Conservation (phyloP, 148 eudicot species). For the Rhododendron henanense region DNA sequence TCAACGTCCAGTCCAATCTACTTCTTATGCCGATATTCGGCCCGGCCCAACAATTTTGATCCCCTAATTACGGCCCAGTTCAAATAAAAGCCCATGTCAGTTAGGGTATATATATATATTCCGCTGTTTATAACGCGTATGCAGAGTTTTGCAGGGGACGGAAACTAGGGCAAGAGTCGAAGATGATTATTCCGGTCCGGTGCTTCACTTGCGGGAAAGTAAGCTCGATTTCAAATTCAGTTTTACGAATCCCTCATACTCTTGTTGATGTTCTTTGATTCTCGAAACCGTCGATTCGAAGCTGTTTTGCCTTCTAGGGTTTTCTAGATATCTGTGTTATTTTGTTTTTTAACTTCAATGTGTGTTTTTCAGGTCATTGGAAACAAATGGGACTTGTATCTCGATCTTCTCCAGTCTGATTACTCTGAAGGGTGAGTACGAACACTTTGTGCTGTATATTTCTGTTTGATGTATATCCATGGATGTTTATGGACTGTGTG, state of each 20-base stretch:
- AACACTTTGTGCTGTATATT: background rate
- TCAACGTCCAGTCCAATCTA: no score
- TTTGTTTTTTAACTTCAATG: background rate
- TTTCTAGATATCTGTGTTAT: background rate
- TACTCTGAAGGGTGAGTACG: conserved; percentile 71
- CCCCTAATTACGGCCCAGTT: background rate
- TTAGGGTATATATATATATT: background rate
- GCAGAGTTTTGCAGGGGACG: no score
- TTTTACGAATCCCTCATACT: background rate
- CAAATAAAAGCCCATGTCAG: background rate
- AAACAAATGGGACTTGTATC: conserved; percentile 91
- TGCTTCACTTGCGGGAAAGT: conserved; percentile 65
- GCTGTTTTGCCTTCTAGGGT: background rate
- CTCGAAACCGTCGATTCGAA: no score
- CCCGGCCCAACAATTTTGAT: background rate
- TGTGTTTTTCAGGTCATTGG: conserved; percentile 65
- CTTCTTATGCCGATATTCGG: background rate
- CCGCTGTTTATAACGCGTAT: background rate
- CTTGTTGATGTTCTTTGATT: background rate
- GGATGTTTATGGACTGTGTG: background rate
- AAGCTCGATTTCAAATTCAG: background rate
- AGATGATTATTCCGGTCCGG: conserved; percentile 52
- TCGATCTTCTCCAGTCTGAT: conserved; percentile 93
- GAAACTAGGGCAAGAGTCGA: background rate
- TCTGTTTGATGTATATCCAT: background rate